Percentiles rank a stretch among this genome's conserved stretches.
phyloP scores from a whole-genome alignment of 169 alveolate species.

The Plasmodium gaboni region DNA sequence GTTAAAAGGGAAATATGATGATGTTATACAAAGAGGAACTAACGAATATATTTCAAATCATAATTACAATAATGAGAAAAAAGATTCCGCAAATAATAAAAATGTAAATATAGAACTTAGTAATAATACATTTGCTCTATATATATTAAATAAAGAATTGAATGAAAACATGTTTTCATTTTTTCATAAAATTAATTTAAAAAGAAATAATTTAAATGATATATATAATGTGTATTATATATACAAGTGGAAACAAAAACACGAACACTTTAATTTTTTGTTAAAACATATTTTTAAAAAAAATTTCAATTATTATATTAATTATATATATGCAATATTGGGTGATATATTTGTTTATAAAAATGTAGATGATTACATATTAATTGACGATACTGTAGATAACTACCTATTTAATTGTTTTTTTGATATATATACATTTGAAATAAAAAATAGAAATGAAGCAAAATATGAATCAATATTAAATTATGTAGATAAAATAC shows the following conservation, averaged over 20 bases:
- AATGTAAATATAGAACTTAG: no score
- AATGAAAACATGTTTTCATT: slow-evolving; percentile 54
- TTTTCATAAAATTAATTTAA: slow-evolving; percentile 68
- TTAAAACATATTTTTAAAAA: slow-evolving; percentile 41
- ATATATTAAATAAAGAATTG: slow-evolving; percentile 55
- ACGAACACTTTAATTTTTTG: slow-evolving; percentile 22
- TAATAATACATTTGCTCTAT: slow-evolving; percentile 18
- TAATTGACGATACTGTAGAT: slow-evolving; percentile 24
- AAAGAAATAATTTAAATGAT: slow-evolving; percentile 51
- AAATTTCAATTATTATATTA: slow-evolving; percentile 41
- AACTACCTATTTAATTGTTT: slow-evolving; percentile 29
- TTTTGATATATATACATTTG: slow-evolving; percentile 38
- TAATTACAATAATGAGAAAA: not conserved
- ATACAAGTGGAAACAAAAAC: slow-evolving; percentile 50
- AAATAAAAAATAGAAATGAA: slow-evolving; percentile 17
- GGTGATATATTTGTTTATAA: slow-evolving; percentile 23
- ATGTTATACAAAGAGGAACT: not conserved
- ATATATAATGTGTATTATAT: slow-evolving; percentile 58
- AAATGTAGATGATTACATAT: slow-evolving; percentile 21
- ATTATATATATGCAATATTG: slow-evolving; percentile 12
- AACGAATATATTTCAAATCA: not conserved
- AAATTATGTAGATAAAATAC: slow-evolving; percentile 33
- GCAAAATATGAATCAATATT: not conserved
- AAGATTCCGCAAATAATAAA: no score
- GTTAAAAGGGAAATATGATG: slow-evolving; percentile 26